Base-by-base conservation (phyloP, 768 basidiomycete genomes). In the Rhizopogon sp. region DNA sequence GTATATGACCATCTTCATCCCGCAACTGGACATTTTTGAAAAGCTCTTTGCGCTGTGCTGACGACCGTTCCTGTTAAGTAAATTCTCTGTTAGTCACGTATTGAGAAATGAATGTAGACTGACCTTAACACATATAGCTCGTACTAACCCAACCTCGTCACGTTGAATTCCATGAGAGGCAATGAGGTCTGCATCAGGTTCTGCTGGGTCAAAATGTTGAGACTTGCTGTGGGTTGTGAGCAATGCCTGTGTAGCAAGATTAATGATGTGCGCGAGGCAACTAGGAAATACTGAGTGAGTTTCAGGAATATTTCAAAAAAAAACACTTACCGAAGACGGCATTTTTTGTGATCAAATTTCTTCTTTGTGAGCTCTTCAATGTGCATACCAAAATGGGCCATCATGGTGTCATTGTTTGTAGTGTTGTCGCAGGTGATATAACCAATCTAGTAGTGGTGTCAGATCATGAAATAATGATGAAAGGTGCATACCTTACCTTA, bases 371-470 rank as follows among this genome's bases (percentile, higher is more conserved):
- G 20, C 20, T 20, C 20, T 20, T 20, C 20, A 2, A 20, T 2
- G 2, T 20, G 20, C 20, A 20, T 20, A 20, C 20, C 20, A 20
- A 20, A 20, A 20, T 20, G 20, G 20, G 20, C 20, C 20, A 74
- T 54, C 72, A 74, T 75, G 0, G 73, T 74, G 28, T 37, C 49
- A 52, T 76, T 75, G 54, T 73, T 74, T 10, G 42, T 53, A 1
- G 72, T 72, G 56, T 74, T 75, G 51, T 75, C 66, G 52, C 67
- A 73, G 1, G 74, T 74, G 1, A 74, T 62, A 40, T 65, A 54
- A 1, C 69, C 67, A 53, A 71, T 61, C 70, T 71, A 49, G 3
- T 14, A 44, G 4, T 3, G 4, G 2, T 37, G 11, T 37, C 11
- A 37, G 10, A 11, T 11, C 5, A 11, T 13, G 4, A 13, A 13